phyloP scores from a whole-genome alignment of 352 stramenopile species.

The Blastocystis sp. region DNA sequence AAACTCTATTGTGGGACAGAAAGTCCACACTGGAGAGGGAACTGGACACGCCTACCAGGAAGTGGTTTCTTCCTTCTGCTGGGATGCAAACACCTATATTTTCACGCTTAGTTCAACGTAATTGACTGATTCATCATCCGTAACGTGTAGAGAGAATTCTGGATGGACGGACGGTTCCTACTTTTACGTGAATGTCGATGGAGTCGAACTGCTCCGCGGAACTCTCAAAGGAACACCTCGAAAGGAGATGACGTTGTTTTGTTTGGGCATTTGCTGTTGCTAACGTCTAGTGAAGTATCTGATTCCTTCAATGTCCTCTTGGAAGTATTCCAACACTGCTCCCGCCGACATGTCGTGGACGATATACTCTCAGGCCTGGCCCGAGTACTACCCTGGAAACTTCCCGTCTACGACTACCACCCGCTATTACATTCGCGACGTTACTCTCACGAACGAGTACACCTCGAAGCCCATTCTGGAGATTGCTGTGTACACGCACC shows the following conservation, averaged over 20 bases:
- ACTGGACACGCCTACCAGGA: constrained; percentile 18
- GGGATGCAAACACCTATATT: background rate
- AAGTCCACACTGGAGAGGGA: constrained; percentile 4
- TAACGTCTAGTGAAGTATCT: constrained; percentile 25
- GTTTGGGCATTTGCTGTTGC: background rate
- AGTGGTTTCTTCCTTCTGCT: constrained; percentile 2
- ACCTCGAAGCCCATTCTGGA: constrained; percentile 3
- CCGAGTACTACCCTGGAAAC: background rate
- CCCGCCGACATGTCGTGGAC: background rate
- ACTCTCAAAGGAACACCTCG: background rate
- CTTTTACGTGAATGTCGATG: background rate
- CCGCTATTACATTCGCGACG: background rate
- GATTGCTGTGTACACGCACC: background rate
- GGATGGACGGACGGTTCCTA: constrained; percentile 29
- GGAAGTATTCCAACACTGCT: constrained; percentile 1
- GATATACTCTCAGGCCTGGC: background rate
- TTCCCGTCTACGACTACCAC: background rate
- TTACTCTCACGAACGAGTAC: background rate
- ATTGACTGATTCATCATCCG: background rate
- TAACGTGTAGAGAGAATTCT: background rate
- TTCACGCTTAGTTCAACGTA: constrained; percentile 42
- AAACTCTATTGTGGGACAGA: constrained; percentile 34
- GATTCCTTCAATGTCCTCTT: background rate
- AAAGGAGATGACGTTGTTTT: constrained; percentile 28
- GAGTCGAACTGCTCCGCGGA: constrained; percentile 21